Percentiles rank a stretch among this genome's conserved stretches.
These are phyloP conservation scores for Aspergillus conjunctus DNA, from an alignment of 495 filamentous ascomycete genomes.

Conservation along the genomic window DNA sequence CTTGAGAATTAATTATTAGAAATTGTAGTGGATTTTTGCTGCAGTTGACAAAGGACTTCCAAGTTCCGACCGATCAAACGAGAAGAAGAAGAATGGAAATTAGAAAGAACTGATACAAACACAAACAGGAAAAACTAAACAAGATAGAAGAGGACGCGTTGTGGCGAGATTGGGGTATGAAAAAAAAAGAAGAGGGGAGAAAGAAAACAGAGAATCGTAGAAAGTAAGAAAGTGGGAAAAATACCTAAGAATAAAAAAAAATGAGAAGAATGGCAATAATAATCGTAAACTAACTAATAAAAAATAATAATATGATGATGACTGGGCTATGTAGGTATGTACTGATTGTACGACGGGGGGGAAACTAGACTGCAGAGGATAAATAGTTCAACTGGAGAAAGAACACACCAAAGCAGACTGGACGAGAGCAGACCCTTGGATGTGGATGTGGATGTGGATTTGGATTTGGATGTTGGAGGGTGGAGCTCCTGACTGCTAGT, in stretches of 20 bases:
- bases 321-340: too few relatives aligned
- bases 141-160: slow-evolving; percentile 2
- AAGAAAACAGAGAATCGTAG: background rate
- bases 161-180: background rate
- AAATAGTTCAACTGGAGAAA: slow-evolving; percentile 4
- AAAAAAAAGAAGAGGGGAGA: background rate
- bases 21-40: slow-evolving; percentile 12
- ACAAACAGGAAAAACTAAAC: slow-evolving; percentile 3
- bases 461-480: slow-evolving; percentile 6
- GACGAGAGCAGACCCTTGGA: slow-evolving; percentile 2
- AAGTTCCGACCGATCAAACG: slow-evolving; percentile 1
- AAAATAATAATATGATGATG: too few relatives aligned
- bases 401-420: slow-evolving; percentile 1
- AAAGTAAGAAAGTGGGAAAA: slow-evolving; percentile 4
- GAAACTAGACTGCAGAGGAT: slow-evolving; percentile 4
- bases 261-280: slow-evolving; percentile 8
- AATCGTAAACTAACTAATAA: background rate
- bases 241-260: slow-evolving; percentile 8
- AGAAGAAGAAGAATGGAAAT: background rate
- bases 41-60: background rate
- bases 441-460: too few relatives aligned
- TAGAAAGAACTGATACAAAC: background rate
- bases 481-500: slow-evolving; percentile 7
- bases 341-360: background rate
- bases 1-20: slow-evolving; percentile 23